Percentiles rank a stretch among this genome's conserved stretches.
phyloP scores from a whole-genome alignment of 331 rosid species.

The Arachis monticola region DNA sequence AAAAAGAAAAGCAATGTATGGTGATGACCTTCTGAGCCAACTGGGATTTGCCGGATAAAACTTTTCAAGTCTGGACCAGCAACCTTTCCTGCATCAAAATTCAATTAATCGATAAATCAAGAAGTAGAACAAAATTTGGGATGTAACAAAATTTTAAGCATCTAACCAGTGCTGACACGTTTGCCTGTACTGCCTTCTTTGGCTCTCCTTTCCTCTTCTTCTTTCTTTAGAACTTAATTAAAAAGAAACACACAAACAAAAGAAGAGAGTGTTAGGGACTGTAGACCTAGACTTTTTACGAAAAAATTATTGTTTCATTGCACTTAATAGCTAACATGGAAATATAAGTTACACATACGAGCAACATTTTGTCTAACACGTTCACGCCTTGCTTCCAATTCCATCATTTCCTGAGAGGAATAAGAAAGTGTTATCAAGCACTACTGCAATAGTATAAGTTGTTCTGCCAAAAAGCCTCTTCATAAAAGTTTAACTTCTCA shows the following conservation, averaged over 20 bases:
- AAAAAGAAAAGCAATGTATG: conserved; percentile 13
- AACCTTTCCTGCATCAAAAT: conserved; percentile 53
- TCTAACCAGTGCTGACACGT: conserved; percentile 62
- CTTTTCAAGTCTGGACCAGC: conserved; percentile 83
- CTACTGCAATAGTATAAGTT: conserved; percentile 8
- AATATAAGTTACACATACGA: conserved; percentile 58
- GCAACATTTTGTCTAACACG: conserved; percentile 80
- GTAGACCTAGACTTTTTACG: conserved; percentile 28
- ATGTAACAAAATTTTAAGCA: conserved; percentile 26
- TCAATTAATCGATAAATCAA: conserved; percentile 25
- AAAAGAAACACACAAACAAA: neutral
- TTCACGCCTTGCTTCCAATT: conserved; percentile 88
- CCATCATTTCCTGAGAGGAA: conserved; percentile 73
- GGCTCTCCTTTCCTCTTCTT: conserved; percentile 81
- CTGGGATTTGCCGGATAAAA: conserved; percentile 79
- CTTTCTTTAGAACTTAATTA: conserved; percentile 77
- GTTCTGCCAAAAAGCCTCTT: neutral
- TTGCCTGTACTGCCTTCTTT: conserved; percentile 61
- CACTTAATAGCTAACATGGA: conserved; percentile 6
- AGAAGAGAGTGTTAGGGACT: conserved; percentile 27
- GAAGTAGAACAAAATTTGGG: conserved; percentile 18
- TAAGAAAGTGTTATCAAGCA: conserved; percentile 35
- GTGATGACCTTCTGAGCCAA: conserved; percentile 70
- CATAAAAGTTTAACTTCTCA: conserved; percentile 1
- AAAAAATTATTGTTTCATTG: conserved; percentile 15